These are phyloP conservation scores for Lasiodiplodia hormozganensis DNA, from an alignment of 2,329 filamentous ascomycete species.

Conservation along the genomic window DNA sequence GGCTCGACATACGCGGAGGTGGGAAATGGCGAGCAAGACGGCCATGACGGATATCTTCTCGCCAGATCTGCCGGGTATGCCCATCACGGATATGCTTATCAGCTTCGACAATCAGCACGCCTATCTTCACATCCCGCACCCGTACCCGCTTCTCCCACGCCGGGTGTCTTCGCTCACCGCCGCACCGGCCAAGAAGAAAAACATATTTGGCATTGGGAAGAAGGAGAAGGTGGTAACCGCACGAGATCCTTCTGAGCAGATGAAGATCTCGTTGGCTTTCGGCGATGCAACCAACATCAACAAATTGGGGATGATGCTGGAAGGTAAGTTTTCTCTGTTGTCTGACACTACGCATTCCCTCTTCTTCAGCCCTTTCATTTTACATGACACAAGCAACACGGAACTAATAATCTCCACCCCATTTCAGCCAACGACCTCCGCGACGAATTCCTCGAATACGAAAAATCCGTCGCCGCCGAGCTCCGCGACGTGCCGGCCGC, in stretches of 20 bases:
- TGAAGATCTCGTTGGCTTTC: conserved; percentile 49
- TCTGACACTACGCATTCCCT: too few species aligned
- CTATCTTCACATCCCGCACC: conserved; percentile 61
- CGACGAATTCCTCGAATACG: conserved; percentile 50
- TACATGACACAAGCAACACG: not conserved
- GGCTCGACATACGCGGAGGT: conserved; percentile 67
- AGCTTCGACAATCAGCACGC: conserved; percentile 68
- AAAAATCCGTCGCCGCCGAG: conserved; percentile 41
- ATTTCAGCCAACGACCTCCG: conserved; percentile 46
- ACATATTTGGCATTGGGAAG: conserved; percentile 43
- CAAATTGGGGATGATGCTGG: conserved; percentile 45
- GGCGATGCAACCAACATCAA: conserved; percentile 51
- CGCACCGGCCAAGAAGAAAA: conserved; percentile 43
- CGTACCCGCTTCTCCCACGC: conserved; percentile 68
- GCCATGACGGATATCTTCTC: conserved; percentile 43
- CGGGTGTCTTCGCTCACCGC: conserved; percentile 36
- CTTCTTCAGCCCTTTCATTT: not conserved
- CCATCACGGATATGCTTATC: conserved; percentile 70
- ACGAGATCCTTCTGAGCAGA: conserved; percentile 47
- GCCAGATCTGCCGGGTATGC: conserved; percentile 59
- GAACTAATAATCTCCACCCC: not conserved
- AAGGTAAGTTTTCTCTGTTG: conserved; percentile 38
- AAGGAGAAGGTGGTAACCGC: conserved; percentile 44
- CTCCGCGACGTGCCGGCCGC: conserved; percentile 48
- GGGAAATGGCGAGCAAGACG: conserved; percentile 61